Conservation (phyloP, 805 yeast species). For the Cyberlindnera mrakii region DNA sequence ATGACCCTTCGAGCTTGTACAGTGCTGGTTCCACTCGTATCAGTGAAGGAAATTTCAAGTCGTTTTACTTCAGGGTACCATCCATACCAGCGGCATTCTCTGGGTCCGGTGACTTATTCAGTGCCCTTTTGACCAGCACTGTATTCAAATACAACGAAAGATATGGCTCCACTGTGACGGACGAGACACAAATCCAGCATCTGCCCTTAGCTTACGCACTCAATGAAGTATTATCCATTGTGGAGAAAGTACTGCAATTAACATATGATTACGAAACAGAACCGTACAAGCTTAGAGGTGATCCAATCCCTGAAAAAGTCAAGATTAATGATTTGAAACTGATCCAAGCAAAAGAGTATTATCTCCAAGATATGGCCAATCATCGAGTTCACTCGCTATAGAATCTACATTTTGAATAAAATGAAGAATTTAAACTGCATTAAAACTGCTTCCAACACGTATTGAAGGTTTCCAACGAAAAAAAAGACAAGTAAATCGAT, state of each 20-base stretch:
- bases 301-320: conserved; percentile 14
- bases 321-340: conserved; percentile 38
- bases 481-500: no score
- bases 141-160: conserved; percentile 28
- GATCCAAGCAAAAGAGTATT: conserved; percentile 35
- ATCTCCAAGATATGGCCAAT: conserved; percentile 11
- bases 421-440: no score
- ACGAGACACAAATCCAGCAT: conserved; percentile 1
- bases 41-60: neutral
- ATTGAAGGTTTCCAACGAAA: no score
- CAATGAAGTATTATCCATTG: conserved; percentile 33
- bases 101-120: conserved; percentile 72
- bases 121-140: conserved; percentile 52
- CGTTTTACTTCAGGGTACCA: conserved; percentile 34
- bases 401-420: no score
- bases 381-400: neutral
- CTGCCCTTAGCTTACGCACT: conserved; percentile 29
- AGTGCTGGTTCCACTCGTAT: conserved; percentile 30
- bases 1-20: conserved; percentile 26
- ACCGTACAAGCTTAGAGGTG: conserved; percentile 8
- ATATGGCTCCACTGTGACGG: conserved; percentile 5
- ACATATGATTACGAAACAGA: conserved; percentile 28
- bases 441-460: no score
- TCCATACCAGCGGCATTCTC: conserved; percentile 55
- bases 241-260: conserved; percentile 35